Base-by-base conservation (phyloP, 805 yeast genomes). In the Kodamaea jinghongensis region DNA sequence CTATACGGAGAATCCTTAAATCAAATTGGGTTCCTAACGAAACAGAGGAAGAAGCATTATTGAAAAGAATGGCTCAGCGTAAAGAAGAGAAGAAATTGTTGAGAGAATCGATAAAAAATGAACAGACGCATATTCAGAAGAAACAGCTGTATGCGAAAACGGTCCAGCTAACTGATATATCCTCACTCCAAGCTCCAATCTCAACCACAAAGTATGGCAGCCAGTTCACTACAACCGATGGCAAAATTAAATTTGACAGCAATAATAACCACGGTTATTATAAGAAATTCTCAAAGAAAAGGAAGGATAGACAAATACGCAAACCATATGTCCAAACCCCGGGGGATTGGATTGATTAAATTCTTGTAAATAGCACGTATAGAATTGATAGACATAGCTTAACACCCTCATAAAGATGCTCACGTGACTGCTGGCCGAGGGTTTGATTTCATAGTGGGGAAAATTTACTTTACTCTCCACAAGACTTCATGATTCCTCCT, bases 1-100 rank as follows among this genome's bases (percentile, higher is more conserved):
- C 90, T 0, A 75, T 89, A 2, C 68, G 96, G 43, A 74, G 96
- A 46, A 87, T 90, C 13, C 56, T 90, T 47, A 81, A 78, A 55
- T 81, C 91, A 4, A 78, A 73, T 28, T 90, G 96, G 95, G 61
- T 57, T 12, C 96, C 96, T 0, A 67, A 60, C 4, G 71, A 65
- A 1, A 71, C 70, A n/a, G 86, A 81, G 43, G 73, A 67, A 28
- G 70, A 59, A 4, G 58, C 52, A 20, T 55, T 73, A 10, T 33
- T 46, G 31, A 50, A 46, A 36, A 36, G 53, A 28, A 58, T 56
- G 40, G 38, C 40, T 13, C 28, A 52, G 41, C 34, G 46, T 12
- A 35, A 50, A 39, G 39, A 45, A 13, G 34, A 31, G 10, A 20
- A 20, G 23, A 20, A 20, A 20, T 5, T 8, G 8, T 46, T 42